These are phyloP conservation scores for Biscogniauxia marginata DNA, from an alignment of 2,329 filamentous ascomycete genomes.

Conservation along the genomic window DNA sequence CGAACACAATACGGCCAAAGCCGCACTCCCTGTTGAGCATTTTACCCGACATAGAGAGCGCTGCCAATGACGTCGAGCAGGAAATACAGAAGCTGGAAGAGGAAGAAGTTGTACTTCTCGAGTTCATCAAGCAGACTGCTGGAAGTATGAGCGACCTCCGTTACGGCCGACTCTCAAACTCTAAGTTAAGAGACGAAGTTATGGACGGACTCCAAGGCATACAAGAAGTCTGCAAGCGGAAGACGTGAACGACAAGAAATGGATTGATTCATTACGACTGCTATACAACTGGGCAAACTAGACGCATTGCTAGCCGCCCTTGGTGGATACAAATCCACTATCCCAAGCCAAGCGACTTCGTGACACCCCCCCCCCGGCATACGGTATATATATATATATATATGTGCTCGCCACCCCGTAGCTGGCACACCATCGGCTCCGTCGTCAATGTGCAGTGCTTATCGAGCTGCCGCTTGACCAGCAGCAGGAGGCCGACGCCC, in stretches of 20 bases:
- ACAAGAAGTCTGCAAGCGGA: conserved; percentile 60
- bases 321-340: conserved; percentile 1
- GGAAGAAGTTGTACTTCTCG: conserved; percentile 60
- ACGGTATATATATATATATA: too few relatives aligned
- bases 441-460: conserved; percentile 5
- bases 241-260: conserved; percentile 32
- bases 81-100: conserved; percentile 66
- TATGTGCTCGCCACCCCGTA: conserved; percentile 1
- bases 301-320: conserved; percentile 3
- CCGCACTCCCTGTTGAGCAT: conserved; percentile 64
- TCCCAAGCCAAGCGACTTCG: too few relatives aligned
- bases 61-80: conserved; percentile 62
- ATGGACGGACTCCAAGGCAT: conserved; percentile 64
- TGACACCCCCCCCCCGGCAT: too few relatives aligned
- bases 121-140: conserved; percentile 63
- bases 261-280: conserved; percentile 21
- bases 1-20: conserved; percentile 43
- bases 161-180: conserved; percentile 71
- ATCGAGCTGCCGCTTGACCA: conserved; percentile 28
- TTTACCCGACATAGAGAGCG: conserved; percentile 66
- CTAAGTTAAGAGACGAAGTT: conserved; percentile 63
- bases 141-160: conserved; percentile 78
- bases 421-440: not conserved
- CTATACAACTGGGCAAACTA: conserved; percentile 12
- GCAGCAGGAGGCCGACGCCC: conserved; percentile 25